These are phyloP conservation scores for Triticum urartu DNA, from an alignment of 176 grass and related monocot species.

Conservation along the genomic window DNA sequence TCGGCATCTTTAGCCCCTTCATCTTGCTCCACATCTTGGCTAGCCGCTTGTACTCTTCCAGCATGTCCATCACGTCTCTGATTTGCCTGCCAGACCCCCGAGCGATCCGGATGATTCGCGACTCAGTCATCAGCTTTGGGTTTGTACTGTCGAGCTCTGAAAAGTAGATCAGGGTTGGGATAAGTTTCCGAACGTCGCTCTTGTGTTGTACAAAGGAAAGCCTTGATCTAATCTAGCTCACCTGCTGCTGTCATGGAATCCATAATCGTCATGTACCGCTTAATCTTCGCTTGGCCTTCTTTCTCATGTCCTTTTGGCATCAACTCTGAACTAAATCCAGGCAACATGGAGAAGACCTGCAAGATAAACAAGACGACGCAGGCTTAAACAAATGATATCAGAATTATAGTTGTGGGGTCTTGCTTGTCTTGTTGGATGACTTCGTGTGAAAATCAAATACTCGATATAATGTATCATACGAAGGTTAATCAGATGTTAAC, in stretches of 20 bases:
- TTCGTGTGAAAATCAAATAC: conserved; percentile 18
- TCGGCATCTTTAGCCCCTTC: conserved; percentile 65
- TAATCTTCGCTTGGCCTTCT: conserved; percentile 92
- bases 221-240: conserved; percentile 12
- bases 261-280: conserved; percentile 96
- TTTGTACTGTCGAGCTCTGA: conserved; percentile 85
- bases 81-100: conserved; percentile 63
- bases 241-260: conserved; percentile 89
- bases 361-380: conserved; percentile 12
- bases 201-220: not conserved
- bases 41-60: conserved; percentile 77
- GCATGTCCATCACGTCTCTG: conserved; percentile 67
- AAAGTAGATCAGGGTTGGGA: not conserved
- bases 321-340: conserved; percentile 71
- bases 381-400: not conserved
- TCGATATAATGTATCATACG: too few species aligned
- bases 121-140: conserved; percentile 79
- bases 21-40: conserved; percentile 83
- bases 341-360: conserved; percentile 85
- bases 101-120: conserved; percentile 54
- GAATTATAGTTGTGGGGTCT: not conserved
- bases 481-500: not conserved
- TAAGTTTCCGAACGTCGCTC: not conserved
- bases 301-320: conserved; percentile 89
- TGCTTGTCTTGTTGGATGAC: not conserved